Base-by-base conservation (phyloP, 306 rosid genomes). In the Coriaria nepalensis region DNA sequence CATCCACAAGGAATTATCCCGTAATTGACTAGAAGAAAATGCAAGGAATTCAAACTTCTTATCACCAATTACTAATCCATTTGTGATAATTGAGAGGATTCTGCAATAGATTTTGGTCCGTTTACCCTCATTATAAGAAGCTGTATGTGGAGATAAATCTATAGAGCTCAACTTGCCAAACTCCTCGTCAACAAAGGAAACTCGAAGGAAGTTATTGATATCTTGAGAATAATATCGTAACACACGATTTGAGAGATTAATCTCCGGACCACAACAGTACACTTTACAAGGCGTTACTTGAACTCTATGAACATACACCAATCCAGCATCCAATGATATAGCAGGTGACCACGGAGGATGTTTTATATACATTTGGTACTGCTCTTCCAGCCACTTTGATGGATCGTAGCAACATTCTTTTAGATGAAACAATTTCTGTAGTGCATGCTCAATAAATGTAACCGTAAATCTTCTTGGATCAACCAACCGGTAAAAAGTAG, bases 151-250 rank as follows among this genome's bases (percentile, higher is more conserved):
- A 53, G 81, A 64, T 50, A 87, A 76, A 61, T 80, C 93, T 4
- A 87, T 68, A 8, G 94, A 67, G 64, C 43, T 78, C 57, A 80
- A 8, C 35, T 69, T 80, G 5, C 65, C 80, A 55, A 80, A 59
- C 64, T 87, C 96, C 78, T 87, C 94, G 8, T 83, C 94, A 10
- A 83, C 81, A 67, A 87, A 87, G n/a, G 96, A 83, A 59, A 83
- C 83, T 40, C 93, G 86, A 32, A 87, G 61, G 40, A 87, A 87
- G 70, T 87, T 71, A 53, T 83, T 74, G 4, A 72, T 52, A 33
- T 73, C 32, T 33, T 44, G 32, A 35, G 13, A 45, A 46, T 67
- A 80, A 0, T 68, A 12, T 34, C 93, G 96, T 13, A 83, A 59
- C 7, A 87, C 81, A 48, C 96, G 96, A 67, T 87, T 87, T 11